These are phyloP conservation scores for Umbilicaria muhlenbergii DNA, from an alignment of 495 filamentous ascomycete species.

Conservation along the genomic window DNA sequence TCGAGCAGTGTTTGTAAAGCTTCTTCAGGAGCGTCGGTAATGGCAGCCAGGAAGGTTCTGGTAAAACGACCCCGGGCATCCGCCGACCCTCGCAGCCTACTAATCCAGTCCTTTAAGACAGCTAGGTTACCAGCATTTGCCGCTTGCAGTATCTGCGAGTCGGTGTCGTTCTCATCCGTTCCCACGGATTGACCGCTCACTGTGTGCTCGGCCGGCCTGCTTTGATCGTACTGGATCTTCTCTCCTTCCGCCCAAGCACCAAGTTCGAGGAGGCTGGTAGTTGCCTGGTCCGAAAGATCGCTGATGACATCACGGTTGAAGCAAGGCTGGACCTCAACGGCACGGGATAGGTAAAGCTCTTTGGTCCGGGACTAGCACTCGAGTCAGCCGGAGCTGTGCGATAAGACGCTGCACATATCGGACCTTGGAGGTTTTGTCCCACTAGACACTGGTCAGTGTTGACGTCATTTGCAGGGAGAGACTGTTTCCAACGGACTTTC, in stretches of 20 bases:
- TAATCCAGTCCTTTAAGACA: slow-evolving; percentile 46
- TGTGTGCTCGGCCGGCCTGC: slow-evolving; percentile 41
- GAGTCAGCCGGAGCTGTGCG: slow-evolving; percentile 9
- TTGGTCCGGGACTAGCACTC: slow-evolving; percentile 69
- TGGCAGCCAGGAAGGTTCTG: slow-evolving; percentile 72
- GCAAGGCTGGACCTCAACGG: slow-evolving; percentile 93
- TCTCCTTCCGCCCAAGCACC: slow-evolving; percentile 96
- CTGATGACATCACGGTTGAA: slow-evolving; percentile 96
- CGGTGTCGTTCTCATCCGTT: slow-evolving; percentile 71
- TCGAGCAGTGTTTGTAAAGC: slow-evolving; percentile 61
- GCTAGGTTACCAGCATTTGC: slow-evolving; percentile 57
- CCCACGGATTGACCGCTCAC: slow-evolving; percentile 47
- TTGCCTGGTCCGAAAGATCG: slow-evolving; percentile 89
- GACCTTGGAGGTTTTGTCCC: slow-evolving; percentile 98
- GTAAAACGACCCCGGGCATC: slow-evolving; percentile 61
- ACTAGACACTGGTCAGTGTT: slow-evolving; percentile 29
- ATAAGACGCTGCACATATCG: slow-evolving; percentile 5
- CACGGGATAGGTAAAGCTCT: slow-evolving; percentile 86
- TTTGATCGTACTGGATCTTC: slow-evolving; percentile 61
- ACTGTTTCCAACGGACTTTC: slow-evolving; percentile 39
- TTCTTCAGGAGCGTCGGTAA: slow-evolving; percentile 68
- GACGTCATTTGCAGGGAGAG: neutral
- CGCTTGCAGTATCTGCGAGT: slow-evolving; percentile 76
- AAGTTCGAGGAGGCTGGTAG: slow-evolving; percentile 78
- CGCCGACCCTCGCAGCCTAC: slow-evolving; percentile 33